Evolutionary conservation across 1,284 basidiomycete genomes (phyloP), one percentile per base, ranked within the genome.

Genomic region (Sanghuangporus weigelae): DNA sequence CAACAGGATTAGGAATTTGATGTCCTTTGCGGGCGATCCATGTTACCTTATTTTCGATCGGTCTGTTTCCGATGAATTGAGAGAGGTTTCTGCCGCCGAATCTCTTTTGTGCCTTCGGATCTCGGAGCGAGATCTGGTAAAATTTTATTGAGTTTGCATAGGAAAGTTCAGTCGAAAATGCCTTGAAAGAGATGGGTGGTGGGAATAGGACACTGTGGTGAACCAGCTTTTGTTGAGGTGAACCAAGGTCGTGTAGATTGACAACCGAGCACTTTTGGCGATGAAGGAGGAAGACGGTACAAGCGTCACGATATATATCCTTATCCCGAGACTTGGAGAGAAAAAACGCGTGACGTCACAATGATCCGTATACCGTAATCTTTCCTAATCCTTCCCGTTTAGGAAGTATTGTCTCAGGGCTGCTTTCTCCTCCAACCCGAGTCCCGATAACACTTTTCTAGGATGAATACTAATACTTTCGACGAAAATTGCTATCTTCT

Each of bases 341-440:
- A 54, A 31, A n/a, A 54, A 36, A 54, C 53, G 53, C 53, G 53
- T 54, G 53, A 54, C 53, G 53, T 54, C 53, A 54, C 53, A 54
- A 8, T 7, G 1, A 4, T 1, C 16, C 10, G 14, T 3, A 19
- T 49, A 21, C 38, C 53, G 16, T 7, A 12, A n/a, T 0, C 1
- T n/a, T 23, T 35, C 12, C 19, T 51, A 51, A n/a, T 12, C 6
- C 2, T 51, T 3, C n/a, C 31, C 7, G 8, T 23, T 26, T 19
- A 19, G 53, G 53, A 7, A 54, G 14, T 26, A 54, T 10, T 38
- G 31, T 38, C 35, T 38, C 35, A 54, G 35, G 53, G 8, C 23
- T 49, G n/a, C 14, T 49, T 51, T n/a, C 26, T 23, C 26, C 21
- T 12, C 7, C 7, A 36, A 7, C 1, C 53, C 53, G 31, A 54